Base-by-base conservation (phyloP, 2,329 filamentous ascomycete species). In the Chrysoporthe puriensis region DNA sequence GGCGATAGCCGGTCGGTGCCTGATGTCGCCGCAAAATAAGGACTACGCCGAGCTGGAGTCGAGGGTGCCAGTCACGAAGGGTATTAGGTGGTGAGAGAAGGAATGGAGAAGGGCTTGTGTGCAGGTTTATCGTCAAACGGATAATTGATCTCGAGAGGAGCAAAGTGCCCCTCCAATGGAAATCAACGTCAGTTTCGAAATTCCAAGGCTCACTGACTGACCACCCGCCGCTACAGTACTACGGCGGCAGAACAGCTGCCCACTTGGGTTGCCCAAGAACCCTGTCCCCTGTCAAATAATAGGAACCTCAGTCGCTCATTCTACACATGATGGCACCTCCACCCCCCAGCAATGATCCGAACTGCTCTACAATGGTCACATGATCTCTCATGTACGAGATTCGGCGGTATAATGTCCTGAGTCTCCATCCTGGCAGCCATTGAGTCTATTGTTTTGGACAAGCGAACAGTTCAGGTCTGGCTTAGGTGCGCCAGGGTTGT, bases 161-260 rank as follows among this genome's bases (percentile, higher is more conserved):
- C 62, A 64, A 36, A 62, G 26, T 70, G 63, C 66, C 68, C 68
- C 68, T 70, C 68, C 66, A 44, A 42, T 18, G 16, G 56, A 63
- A 62, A 62, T 62, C 62, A 69, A 69, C 68, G 68, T 69, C 68
- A 69, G 66, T 62, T 46, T n/a, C 50, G 66, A 48, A 59, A 46
- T 54, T 57, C 58, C 36, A 40, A 40, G 36, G 36, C 36, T 40
- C 5, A 40, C 57, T 50, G 48, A 58, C 56, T 62, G 63, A 44
- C 57, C 11, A 54, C 32, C 57, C 32, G 40, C 57, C 42, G 32
- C 21, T 36, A 26, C 26, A 26, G 59, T 43, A 44, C 21, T 36
- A 26, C 26, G 43, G 59, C 59, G 26, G 58, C 58, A 44, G 58
- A 43, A 7, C n/a, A 48, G 59, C 21, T 61, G 59, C 59, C 21